These are phyloP conservation scores for Aspergillus fumigatiaffinis DNA, from an alignment of 2,329 filamentous ascomycete species.

Conservation along the genomic window DNA sequence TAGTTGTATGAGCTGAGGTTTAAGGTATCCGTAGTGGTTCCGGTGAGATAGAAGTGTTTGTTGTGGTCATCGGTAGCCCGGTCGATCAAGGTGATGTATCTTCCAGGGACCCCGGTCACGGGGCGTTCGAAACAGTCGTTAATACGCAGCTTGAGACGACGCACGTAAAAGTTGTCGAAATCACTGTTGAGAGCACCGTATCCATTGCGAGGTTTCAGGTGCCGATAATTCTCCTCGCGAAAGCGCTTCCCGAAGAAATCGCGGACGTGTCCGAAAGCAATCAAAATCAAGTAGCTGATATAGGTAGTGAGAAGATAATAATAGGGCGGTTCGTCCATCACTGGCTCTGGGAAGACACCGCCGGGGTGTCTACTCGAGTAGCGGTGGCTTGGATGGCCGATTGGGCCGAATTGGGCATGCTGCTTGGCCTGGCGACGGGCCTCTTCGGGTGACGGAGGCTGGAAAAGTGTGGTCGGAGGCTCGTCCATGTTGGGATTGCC, in stretches of 20 bases:
- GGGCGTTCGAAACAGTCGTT: slow-evolving; percentile 96
- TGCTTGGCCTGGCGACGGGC: slow-evolving; percentile 68
- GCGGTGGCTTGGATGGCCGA: slow-evolving; percentile 74
- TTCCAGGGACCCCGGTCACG: slow-evolving; percentile 86
- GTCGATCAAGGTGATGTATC: slow-evolving; percentile 89
- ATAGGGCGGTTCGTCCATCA: slow-evolving; percentile 94
- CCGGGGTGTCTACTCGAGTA: slow-evolving; percentile 88
- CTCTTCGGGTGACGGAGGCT: slow-evolving; percentile 82
- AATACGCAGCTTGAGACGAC: slow-evolving; percentile 86
- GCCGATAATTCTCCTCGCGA: slow-evolving; percentile 78
- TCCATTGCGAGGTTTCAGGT: slow-evolving; percentile 77
- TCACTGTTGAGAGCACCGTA: slow-evolving; percentile 96
- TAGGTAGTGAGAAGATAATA: slow-evolving; percentile 97
- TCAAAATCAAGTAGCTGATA: slow-evolving; percentile 94
- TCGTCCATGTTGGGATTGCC: slow-evolving; percentile 72
- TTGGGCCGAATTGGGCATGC: slow-evolving; percentile 87
- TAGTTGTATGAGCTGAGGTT: slow-evolving; percentile 99
- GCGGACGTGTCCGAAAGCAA: slow-evolving; percentile 89
- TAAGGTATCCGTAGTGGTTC: slow-evolving; percentile 87
- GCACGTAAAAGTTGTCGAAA: slow-evolving; percentile 97
- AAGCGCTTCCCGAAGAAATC: slow-evolving; percentile 99
- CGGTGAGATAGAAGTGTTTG: slow-evolving; percentile 80
- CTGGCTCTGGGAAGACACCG: slow-evolving; percentile 70
- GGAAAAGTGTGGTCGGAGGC: slow-evolving; percentile 74
- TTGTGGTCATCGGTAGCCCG: slow-evolving; percentile 90